Evolutionary conservation across 164 flowering plant genomes (phyloP), one percentile per base, ranked within the genome.

Genomic region (Saururus chinensis): DNA sequence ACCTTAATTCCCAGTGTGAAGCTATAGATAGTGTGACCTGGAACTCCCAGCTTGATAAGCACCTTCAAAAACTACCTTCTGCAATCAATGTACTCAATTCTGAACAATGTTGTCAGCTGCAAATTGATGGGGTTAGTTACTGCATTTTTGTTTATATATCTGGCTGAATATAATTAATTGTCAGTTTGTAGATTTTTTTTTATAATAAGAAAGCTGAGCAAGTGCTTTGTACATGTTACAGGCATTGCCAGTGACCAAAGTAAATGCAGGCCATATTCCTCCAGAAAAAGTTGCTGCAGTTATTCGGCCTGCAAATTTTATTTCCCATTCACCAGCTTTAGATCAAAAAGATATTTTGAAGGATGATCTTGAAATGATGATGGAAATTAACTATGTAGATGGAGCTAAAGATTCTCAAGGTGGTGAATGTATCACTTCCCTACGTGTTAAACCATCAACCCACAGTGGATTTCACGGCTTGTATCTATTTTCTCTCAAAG

Each of bases 221-320:
- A n/a, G 20, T 54, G 57, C 4, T 54, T 4, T 54, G 10, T 21
- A 24, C 23, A 8, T 51, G 30, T 72, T 77, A 52, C 72, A 89
- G 96, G 83, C 73, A 35, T 69, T 85, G 40, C 85, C 85, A 35
- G 26, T 66, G 24, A 71, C 60, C 62, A 20, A 65, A 9, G 68
- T 82, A 53, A 51, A 30, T 59, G 92, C 93, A 70, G 92, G 88
- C 55, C 59, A 66, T 62, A 63, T 21, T 63, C 76, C 80, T 66
- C 93, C 88, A 0, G 60, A 40, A 21, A 68, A 80, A 65, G 69
- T 85, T 54, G 75, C 80, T 68, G 96, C 93, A 51, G 89, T 87
- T 56, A 42, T 89, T 62, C 82, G 96, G 67, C 93, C 96, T 57
- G 71, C 53, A 19, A 56, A 64, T 70, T 85, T 73, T 64, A 20